Base-by-base conservation (phyloP, 495 filamentous ascomycete species). In the Aspergillus wentii region DNA sequence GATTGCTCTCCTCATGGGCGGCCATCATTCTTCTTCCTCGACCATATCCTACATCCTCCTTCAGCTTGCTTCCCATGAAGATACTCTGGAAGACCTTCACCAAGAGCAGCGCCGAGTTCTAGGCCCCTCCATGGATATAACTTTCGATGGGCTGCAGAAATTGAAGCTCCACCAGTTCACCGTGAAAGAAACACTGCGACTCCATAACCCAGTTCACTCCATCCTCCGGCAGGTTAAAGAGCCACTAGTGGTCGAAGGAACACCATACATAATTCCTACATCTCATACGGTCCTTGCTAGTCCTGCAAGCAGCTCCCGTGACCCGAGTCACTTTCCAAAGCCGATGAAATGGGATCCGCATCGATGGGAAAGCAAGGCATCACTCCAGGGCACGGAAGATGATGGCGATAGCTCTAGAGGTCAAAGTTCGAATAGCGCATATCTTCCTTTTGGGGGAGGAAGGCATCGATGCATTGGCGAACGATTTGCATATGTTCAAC, bases 391-490 rank as follows among this genome's bases (percentile, higher is more conserved):
- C 1, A 75, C 76, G n/a, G 78, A 77, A 8, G 76, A 80, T 14
- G 85, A 96, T 52, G 92, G 91, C 19, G 96, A 94, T 59, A 92
- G 91, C n/a, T 66, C 88, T 19, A 80, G 95, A 35, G 85, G 76
- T 61, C 95, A 95, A 68, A 91, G 92, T 15, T 79, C 88, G 4
- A 68, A 66, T 18, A 88, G 82, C 32, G 90, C 92, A 1, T 98
- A 96, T 64, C 72, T 98, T 13, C 92, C 92, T 0, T 98, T 98
- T 54, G 92, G 92, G 2, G 92, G 89, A 1, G 92, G 92, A 4
- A 71, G 92, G 35, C 92, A 98, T 63, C 67, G 92, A 8, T 98
- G 92, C 60, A 96, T 98, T 52, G 92, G 92, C 31, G 92, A 96
- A 67, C 88, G 95, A 52, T 98, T 96, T 56, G 92, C 92, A 38